phyloP scores from a whole-genome alignment of 345 rosid species.

The Eucalyptus melliodora region DNA sequence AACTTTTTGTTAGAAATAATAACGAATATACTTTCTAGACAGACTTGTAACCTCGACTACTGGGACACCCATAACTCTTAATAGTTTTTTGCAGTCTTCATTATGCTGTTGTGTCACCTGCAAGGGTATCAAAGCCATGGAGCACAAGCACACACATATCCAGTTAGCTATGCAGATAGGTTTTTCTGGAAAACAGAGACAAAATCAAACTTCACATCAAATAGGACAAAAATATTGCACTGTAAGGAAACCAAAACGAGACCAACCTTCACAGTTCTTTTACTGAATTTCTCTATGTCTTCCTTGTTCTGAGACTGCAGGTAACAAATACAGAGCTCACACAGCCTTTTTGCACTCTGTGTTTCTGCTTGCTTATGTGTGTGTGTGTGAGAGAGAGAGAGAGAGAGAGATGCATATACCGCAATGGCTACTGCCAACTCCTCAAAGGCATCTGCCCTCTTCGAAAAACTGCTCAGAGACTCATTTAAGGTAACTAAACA shows the following conservation, averaged over 20 bases:
- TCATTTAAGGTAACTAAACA: background rate
- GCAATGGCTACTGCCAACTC: too few species aligned
- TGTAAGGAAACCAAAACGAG: background rate
- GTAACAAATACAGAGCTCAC: background rate
- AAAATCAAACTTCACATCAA: background rate
- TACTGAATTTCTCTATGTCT: slow-evolving; percentile 86
- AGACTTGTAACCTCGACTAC: slow-evolving; percentile 56
- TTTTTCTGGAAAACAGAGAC: background rate
- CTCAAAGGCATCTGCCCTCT: too few species aligned
- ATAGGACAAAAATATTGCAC: background rate
- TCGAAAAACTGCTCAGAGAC: background rate
- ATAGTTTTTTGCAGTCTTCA: slow-evolving; percentile 77
- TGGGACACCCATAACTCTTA: slow-evolving; percentile 87
- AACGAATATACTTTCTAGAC: background rate
- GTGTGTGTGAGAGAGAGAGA: too few species aligned
- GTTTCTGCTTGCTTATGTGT: too few species aligned
- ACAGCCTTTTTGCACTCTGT: too few species aligned
- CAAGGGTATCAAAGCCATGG: background rate
- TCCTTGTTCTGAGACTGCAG: slow-evolving; percentile 69
- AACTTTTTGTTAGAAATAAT: background rate
- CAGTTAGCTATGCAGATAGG: background rate
- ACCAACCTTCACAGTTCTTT: slow-evolving; percentile 81
- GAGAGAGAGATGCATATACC: too few species aligned
- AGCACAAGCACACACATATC: background rate
- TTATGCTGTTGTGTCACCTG: slow-evolving; percentile 90